Percentiles rank a stretch among this genome's conserved stretches.
Evolutionary conservation across 495 filamentous ascomycete species (phyloP).

Genomic region (Aspergillus leporis): DNA sequence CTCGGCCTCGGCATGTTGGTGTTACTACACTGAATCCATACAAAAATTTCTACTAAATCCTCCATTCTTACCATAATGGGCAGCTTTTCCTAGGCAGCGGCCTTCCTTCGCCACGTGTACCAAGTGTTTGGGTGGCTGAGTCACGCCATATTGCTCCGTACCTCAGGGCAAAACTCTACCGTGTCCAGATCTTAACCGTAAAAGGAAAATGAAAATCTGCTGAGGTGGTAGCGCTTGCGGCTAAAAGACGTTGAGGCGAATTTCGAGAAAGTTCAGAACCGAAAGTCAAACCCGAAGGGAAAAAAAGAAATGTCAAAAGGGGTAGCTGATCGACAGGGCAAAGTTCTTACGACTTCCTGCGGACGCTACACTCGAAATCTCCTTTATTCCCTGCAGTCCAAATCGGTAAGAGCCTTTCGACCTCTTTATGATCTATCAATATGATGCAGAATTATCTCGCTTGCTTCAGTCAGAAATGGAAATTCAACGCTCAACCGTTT

Average conservation of each 20-base stretch:
- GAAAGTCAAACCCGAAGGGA: not conserved
- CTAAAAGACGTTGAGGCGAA: not conserved
- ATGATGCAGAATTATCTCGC: not conserved
- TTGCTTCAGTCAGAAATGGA: not conserved
- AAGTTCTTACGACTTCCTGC: not conserved
- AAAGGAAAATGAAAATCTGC: slow-evolving; percentile 1
- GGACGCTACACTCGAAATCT: no score
- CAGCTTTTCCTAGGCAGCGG: no score
- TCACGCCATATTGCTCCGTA: not conserved
- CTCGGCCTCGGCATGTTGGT: not conserved
- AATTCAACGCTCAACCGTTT: not conserved
- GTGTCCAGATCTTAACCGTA: not conserved
- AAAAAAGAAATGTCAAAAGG: not conserved
- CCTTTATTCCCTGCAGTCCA: not conserved
- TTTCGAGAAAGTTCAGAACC: not conserved
- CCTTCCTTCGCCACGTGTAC: not conserved
- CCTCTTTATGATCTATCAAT: not conserved
- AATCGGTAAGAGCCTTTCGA: not conserved
- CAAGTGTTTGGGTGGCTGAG: not conserved
- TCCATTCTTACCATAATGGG: no score
- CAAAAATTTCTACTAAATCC: no score
- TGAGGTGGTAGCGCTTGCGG: slow-evolving; percentile 1
- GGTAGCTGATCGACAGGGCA: not conserved
- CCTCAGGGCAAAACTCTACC: not conserved
- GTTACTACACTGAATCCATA: no score